Evolutionary conservation across 1,284 basidiomycete species (phyloP), one percentile per base, ranked within the genome.

Genomic region (Ustilago esculenta): DNA sequence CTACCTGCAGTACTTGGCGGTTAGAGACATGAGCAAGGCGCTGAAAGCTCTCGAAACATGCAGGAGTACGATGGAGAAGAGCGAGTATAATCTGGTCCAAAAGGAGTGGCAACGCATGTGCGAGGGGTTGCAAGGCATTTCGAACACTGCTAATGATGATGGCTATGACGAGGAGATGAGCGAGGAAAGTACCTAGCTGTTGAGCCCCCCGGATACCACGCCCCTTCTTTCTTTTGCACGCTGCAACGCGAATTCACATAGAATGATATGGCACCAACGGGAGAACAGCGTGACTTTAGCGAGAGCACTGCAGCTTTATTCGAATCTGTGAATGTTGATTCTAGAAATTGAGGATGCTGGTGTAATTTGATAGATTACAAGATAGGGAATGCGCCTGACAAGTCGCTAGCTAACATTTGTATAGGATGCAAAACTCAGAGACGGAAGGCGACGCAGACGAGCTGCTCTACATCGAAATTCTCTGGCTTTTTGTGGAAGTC

Each of bases 401-500:
- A 27, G 15, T n/a, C 18, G 9, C 14, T 12, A 33, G 30, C 30
- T 12, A 33, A 4, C 30, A 11, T n/a, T 33, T 11, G 10, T 20
- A 15, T 41, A 23, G 29, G 24, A 23, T 17, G 9, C 24, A 41
- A 33, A 21, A 21, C 15, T 55, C 33, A 71, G 18, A 72, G 37
- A n/a, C 47, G 44, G 41, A 67, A 72, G 23, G 74, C 66, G n/a
- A 65, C 55, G 14, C 71, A 61, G 37, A 79, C 59, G 9, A 81
- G 72, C 14, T 68, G 33, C 21, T 76, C 65, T 1, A 81, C 59
- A 17, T 73, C 63, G 20, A 81, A 81, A 1, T 66, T 29, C 6
- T 65, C 54, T 18, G 75, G 77, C 14, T 60, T 41, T 40, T 69
- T 61, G 47, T 80, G 70, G 50, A 81, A 81, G 42, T 54, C 48